Evolutionary conservation across 108 stramenopile species (phyloP), one percentile per base, ranked within the genome.

Genomic region (Craspedostauros australis): DNA sequence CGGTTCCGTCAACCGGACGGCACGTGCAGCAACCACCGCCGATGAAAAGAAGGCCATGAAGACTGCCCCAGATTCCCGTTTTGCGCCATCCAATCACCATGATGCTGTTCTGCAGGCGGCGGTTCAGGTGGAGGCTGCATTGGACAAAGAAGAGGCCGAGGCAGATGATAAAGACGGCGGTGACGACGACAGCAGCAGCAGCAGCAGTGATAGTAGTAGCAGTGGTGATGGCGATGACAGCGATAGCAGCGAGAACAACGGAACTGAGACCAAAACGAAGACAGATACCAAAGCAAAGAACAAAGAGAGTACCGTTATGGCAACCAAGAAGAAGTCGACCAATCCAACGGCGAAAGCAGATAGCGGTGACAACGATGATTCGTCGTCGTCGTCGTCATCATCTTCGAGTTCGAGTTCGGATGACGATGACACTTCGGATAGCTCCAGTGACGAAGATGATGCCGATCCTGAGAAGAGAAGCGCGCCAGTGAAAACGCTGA

Each of bases 31-130:
- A 57, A 41, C 42, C 28, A 6, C 1, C 4, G 61, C 46, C 34
- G 33, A 44, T 23, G 26, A 54, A 33, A 57, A 54, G 18, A 36
- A 49, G 54, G 28, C 33, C 24, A 28, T 50, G 33, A 12, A 16
- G 23, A 32, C 43, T 12, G 42, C 46, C 1, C 4, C 24, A 28
- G 67, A 64, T 53, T 52, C 57, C 19, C 48, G 73, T 22, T 79
- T 75, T 72, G 43, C 66, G 0, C 55, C 39, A 5, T 19, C 43
- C 16, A 26, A 58, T 9, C 51, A 56, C 8, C 73, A 74, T 31
- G 59, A 64, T 2, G 57, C 41, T 8, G 39, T 79, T 5, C 45
- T 79, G 38, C 26, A 62, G 32, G 73, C 50, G 14, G 77, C 73
- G n/a, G 66, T 57, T 16, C 40, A 60, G 44, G 46, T 64, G 1